These are phyloP conservation scores for Podospora australis DNA, from an alignment of 495 filamentous ascomycete genomes.

Conservation along the genomic window DNA sequence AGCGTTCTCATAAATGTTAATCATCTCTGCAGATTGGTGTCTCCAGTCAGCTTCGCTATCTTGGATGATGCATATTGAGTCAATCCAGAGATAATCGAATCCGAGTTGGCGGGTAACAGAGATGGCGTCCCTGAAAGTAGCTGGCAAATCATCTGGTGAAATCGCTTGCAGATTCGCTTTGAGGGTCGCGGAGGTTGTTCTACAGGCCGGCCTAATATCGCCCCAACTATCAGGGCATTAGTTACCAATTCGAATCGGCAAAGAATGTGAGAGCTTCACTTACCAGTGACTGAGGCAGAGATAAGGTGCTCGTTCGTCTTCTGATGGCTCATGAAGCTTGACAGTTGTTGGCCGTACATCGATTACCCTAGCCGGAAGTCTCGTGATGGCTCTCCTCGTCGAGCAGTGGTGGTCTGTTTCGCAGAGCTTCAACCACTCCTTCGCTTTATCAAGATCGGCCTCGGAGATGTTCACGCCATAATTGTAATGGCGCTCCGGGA, in stretches of 20 bases:
- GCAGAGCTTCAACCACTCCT: not conserved
- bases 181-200: not conserved
- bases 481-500: not conserved
- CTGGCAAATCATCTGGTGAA: not conserved
- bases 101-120: not conserved
- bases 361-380: not conserved
- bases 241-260: too few relatives aligned
- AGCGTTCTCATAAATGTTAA: not conserved
- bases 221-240: too few relatives aligned
- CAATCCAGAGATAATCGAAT: slow-evolving; percentile 2
- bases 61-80: not conserved
- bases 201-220: not conserved
- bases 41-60: not conserved
- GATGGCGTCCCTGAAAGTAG: not conserved
- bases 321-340: not conserved
- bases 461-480: not conserved
- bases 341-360: not conserved
- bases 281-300: not conserved
- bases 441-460: not conserved
- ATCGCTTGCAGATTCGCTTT: not conserved
- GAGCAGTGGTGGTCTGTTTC: not conserved
- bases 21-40: not conserved
- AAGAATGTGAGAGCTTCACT: too few relatives aligned
- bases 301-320: not conserved
- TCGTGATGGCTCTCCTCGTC: not conserved